These are phyloP conservation scores for Pseudogymnoascus verrucosus DNA, from an alignment of 2,329 filamentous ascomycete species.

Conservation along the genomic window DNA sequence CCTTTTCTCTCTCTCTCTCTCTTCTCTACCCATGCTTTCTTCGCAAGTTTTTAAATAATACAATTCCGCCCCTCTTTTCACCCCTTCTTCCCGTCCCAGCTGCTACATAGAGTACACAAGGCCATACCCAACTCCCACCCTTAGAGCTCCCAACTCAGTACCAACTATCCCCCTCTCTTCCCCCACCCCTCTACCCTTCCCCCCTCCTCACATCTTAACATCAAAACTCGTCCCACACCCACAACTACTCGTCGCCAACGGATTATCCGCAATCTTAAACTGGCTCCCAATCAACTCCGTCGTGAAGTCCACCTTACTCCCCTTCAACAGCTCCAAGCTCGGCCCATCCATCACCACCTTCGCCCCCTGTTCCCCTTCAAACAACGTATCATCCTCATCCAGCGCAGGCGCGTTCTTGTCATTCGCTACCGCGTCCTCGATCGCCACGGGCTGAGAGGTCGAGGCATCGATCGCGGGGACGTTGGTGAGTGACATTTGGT, in stretches of 20 bases:
- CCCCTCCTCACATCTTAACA: slow-evolving; percentile 54
- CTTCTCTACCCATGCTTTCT: background rate
- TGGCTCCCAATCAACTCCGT: slow-evolving; percentile 91
- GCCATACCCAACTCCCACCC: background rate
- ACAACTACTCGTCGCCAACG: slow-evolving; percentile 84
- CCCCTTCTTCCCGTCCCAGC: background rate
- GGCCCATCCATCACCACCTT: slow-evolving; percentile 84
- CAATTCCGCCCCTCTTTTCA: background rate
- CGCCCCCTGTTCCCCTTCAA: slow-evolving; percentile 56
- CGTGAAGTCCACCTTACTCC: slow-evolving; percentile 93
- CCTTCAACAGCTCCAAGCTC: slow-evolving; percentile 80
- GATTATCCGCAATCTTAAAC: slow-evolving; percentile 95
- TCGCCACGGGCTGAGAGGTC: slow-evolving; percentile 12
- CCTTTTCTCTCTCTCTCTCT: background rate
- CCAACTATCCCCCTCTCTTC: background rate
- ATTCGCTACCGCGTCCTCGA: slow-evolving; percentile 1
- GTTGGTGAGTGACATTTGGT: slow-evolving; percentile 78
- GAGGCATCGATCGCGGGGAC: slow-evolving; percentile 37
- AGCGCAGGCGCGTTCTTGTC: slow-evolving; percentile 37
- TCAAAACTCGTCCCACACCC: slow-evolving; percentile 98
- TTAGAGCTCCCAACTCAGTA: background rate
- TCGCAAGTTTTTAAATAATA: background rate
- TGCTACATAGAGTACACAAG: background rate
- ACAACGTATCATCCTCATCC: slow-evolving; percentile 79
- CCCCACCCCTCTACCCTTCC: background rate